These are phyloP conservation scores for Aspergillus cavernicola DNA, from an alignment of 495 filamentous ascomycete genomes.

Conservation along the genomic window DNA sequence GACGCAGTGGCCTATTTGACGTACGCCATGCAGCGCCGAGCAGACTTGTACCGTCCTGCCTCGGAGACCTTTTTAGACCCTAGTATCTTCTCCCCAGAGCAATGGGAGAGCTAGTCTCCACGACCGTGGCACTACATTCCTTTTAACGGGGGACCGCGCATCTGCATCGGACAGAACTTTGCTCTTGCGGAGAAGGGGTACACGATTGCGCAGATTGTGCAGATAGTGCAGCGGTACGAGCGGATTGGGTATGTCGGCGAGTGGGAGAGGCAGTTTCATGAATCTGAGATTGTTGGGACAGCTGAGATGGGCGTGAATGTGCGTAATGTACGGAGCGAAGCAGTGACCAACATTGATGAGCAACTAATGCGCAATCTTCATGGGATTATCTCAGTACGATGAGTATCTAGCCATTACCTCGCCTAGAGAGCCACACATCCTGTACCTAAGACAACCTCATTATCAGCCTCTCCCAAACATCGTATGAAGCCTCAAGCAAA, in stretches of 20 bases:
- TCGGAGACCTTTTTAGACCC: conserved; percentile 9
- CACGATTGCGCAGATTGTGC: conserved; percentile 6
- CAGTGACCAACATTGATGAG: too few relatives aligned
- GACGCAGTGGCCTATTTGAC: conserved; percentile 6
- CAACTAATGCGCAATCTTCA: too few relatives aligned
- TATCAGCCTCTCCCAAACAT: too few relatives aligned
- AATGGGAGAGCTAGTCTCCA: conserved; percentile 4
- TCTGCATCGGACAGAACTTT: conserved; percentile 14
- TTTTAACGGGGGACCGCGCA: conserved; percentile 8
- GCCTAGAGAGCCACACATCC: too few relatives aligned
- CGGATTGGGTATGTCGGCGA: conserved; percentile 4
- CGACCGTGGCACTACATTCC: conserved; percentile 3
- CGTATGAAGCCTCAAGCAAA: too few relatives aligned
- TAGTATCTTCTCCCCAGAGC: conserved; percentile 1
- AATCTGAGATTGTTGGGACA: conserved; percentile 8
- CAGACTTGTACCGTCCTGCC: conserved; percentile 2
- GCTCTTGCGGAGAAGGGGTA: conserved; percentile 11
- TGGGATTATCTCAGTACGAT: too few relatives aligned
- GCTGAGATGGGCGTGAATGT: background rate
- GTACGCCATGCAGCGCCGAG: conserved; percentile 8
- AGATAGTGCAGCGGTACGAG: conserved; percentile 5
- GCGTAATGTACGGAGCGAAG: conserved; percentile 1
- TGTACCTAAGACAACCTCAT: too few relatives aligned
- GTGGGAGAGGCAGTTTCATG: conserved; percentile 5
- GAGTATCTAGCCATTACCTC: too few relatives aligned